Evolutionary conservation across 2,329 filamentous ascomycete species (phyloP).

Genomic region (Fusarium goolgardi): DNA sequence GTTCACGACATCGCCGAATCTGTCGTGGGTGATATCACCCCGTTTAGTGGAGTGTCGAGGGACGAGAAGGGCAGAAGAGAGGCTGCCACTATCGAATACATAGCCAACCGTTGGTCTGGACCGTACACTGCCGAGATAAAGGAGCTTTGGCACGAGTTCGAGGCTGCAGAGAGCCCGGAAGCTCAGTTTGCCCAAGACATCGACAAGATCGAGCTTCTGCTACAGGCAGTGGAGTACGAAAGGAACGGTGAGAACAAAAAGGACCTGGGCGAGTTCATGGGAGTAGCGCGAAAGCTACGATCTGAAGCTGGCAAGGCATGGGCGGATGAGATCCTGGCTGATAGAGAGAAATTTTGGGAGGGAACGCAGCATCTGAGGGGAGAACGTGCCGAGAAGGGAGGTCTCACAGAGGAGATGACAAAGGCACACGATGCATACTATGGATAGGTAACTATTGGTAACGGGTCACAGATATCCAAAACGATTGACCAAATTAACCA

Average conservation of each 20-base stretch:
- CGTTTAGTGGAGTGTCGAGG: slow-evolving; percentile 87
- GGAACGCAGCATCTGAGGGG: slow-evolving; percentile 60
- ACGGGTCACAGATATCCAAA: not conserved
- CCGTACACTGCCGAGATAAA: slow-evolving; percentile 75
- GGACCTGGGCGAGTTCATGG: slow-evolving; percentile 87
- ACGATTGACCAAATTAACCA: not conserved
- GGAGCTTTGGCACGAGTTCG: slow-evolving; percentile 93
- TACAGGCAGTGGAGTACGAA: slow-evolving; percentile 98
- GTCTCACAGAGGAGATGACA: slow-evolving; percentile 50
- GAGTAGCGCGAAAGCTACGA: slow-evolving; percentile 77
- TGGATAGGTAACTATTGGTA: slow-evolving; percentile 4
- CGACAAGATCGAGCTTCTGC: slow-evolving; percentile 93
- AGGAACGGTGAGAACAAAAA: slow-evolving; percentile 70
- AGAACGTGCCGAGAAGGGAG: slow-evolving; percentile 56
- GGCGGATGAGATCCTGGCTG: slow-evolving; percentile 79
- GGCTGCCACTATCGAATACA: slow-evolving; percentile 88
- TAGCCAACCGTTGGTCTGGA: slow-evolving; percentile 77
- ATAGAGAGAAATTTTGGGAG: slow-evolving; percentile 80
- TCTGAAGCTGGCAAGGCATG: slow-evolving; percentile 83
- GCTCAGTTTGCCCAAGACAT: slow-evolving; percentile 93
- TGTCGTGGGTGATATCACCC: slow-evolving; percentile 97
- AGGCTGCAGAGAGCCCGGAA: slow-evolving; percentile 84
- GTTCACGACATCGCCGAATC: slow-evolving; percentile 98
- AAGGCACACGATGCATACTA: slow-evolving; percentile 39
- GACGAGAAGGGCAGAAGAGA: slow-evolving; percentile 89